These are phyloP conservation scores for Ogataea ganodermae DNA, from an alignment of 805 yeast species.

Conservation along the genomic window DNA sequence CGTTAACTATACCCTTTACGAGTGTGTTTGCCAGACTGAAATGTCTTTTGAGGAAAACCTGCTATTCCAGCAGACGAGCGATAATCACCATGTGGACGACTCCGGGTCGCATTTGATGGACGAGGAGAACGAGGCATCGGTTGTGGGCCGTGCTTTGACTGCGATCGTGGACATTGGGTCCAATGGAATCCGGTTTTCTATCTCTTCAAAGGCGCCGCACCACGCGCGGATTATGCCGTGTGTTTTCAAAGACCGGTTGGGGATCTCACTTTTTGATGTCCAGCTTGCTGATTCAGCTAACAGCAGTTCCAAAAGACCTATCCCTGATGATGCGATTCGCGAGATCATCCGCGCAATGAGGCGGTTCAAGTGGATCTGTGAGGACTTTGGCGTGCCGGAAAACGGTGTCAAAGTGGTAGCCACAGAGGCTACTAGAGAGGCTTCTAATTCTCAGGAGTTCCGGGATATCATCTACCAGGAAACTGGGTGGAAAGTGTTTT, in stretches of 20 bases:
- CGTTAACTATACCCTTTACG: background rate
- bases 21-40: background rate
- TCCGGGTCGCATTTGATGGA: conserved; percentile 19
- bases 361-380: conserved; percentile 69
- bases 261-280: conserved; percentile 67
- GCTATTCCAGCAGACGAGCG: conserved; percentile 31
- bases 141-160: conserved; percentile 56
- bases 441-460: conserved; percentile 62
- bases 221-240: conserved; percentile 80
- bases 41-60: conserved; percentile 35
- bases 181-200: conserved; percentile 71
- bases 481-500: conserved; percentile 65
- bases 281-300: conserved; percentile 43
- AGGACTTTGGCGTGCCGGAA: conserved; percentile 67
- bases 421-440: conserved; percentile 74
- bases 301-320: conserved; percentile 45
- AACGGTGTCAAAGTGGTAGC: conserved; percentile 68
- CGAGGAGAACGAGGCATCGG: conserved; percentile 50
- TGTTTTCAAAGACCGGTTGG: conserved; percentile 71
- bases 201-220: conserved; percentile 65
- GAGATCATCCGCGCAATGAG: conserved; percentile 66
- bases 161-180: conserved; percentile 80
- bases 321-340: conserved; percentile 55
- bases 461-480: conserved; percentile 55
- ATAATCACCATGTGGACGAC: conserved; percentile 33